Evolutionary conservation across 164 flowering plant species (phyloP).

Genomic region (Sedum album): DNA sequence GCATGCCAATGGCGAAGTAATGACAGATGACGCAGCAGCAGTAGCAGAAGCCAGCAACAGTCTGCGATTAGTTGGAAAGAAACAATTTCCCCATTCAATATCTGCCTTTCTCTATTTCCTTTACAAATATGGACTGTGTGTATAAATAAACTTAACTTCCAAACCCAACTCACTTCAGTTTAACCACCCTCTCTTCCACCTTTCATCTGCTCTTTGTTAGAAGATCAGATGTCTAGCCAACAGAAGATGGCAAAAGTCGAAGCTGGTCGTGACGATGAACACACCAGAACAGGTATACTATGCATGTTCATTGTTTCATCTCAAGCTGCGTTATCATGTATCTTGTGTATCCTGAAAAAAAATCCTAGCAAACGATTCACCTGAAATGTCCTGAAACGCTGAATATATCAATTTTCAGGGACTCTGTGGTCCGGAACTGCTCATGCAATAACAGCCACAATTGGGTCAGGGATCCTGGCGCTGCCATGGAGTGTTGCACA

Average conservation of each 20-base stretch:
- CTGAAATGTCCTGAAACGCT: not conserved
- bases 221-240: not conserved
- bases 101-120: not conserved
- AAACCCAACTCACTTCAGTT: not conserved
- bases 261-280: not conserved
- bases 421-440: constrained; percentile 32
- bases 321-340: too few relatives aligned
- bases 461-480: constrained; percentile 36
- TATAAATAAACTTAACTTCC: not conserved
- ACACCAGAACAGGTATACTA: constrained; percentile 1
- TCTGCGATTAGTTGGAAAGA: constrained; percentile 1
- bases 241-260: not conserved
- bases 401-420: constrained; percentile 14
- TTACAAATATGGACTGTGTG: not conserved
- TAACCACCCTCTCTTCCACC: not conserved
- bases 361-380: too few relatives aligned
- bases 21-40: not conserved
- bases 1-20: constrained; percentile 4
- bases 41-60: too few relatives aligned
- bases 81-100: not conserved
- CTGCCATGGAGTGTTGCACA: constrained; percentile 43
- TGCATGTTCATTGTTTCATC: too few relatives aligned
- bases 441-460: constrained; percentile 29
- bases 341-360: too few relatives aligned
- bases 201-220: not conserved